Conservation (phyloP, 1,284 basidiomycete genomes). For the Marasmius oreades region DNA sequence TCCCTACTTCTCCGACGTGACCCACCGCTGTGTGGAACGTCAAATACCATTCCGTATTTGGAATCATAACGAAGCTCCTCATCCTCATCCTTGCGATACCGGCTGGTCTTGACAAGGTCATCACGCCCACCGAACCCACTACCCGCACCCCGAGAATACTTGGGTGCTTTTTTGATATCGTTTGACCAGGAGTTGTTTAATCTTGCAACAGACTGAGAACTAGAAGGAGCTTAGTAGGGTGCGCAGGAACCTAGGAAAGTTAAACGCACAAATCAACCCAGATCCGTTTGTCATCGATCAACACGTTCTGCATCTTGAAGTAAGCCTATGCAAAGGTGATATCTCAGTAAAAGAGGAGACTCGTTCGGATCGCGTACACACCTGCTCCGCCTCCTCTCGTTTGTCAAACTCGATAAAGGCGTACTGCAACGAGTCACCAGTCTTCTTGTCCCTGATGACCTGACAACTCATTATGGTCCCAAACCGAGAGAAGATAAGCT, state of each 20-base stretch:
- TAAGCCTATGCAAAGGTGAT: slow-evolving; percentile 63
- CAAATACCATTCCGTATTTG: slow-evolving; percentile 76
- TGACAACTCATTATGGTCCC: slow-evolving; percentile 96
- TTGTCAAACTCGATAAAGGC: slow-evolving; percentile 99
- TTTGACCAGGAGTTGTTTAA: slow-evolving; percentile 75
- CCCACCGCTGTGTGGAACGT: slow-evolving; percentile 35
- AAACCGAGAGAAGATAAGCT: slow-evolving; percentile 96
- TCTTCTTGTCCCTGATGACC: slow-evolving; percentile 93
- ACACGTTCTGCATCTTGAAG: slow-evolving; percentile 99
- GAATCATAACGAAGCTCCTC: slow-evolving; percentile 27
- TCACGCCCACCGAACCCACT: slow-evolving; percentile 65
- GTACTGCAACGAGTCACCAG: slow-evolving; percentile 95
- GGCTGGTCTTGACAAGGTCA: slow-evolving; percentile 66
- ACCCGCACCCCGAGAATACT: slow-evolving; percentile 27
- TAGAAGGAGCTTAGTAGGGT: slow-evolving; percentile 27
- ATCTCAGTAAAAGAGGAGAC: not conserved
- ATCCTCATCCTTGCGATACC: slow-evolving; percentile 51
- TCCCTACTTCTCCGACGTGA: not conserved
- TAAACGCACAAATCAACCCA: slow-evolving; percentile 91
- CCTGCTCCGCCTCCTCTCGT: slow-evolving; percentile 89
- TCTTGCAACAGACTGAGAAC: slow-evolving; percentile 87
- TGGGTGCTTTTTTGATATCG: slow-evolving; percentile 54
- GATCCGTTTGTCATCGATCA: slow-evolving; percentile 97
- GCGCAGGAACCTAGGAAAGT: slow-evolving; percentile 1
- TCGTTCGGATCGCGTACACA: slow-evolving; percentile 33